phyloP scores from a whole-genome alignment of 139 green algal species.

The Microglena sp. region DNA sequence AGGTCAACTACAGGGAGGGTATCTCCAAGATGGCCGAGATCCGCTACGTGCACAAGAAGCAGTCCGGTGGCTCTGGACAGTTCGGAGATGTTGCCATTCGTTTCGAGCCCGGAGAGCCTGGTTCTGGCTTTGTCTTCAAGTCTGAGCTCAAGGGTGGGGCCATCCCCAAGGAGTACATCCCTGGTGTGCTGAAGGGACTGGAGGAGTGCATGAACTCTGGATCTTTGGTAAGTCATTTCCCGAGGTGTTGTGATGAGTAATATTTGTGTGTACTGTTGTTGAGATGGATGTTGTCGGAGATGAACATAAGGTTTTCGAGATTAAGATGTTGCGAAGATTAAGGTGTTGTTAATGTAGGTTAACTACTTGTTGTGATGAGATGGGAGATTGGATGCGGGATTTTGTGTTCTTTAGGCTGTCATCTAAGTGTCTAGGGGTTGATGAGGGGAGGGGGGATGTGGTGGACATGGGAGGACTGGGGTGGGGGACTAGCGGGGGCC shows the following conservation, averaged over 20 bases:
- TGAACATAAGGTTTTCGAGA: no score
- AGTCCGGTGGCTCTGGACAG: conserved; percentile 90
- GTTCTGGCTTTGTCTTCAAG: conserved; percentile 88
- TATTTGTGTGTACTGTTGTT: no score
- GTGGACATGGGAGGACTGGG: no score
- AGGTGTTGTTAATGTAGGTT: no score
- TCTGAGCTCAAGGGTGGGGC: conserved; percentile 94
- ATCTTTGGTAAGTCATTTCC: conserved; percentile 67
- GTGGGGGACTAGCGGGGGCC: no score
- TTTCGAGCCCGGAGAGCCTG: conserved; percentile 93
- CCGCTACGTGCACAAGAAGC: conserved; percentile 99
- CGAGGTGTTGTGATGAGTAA: neutral
- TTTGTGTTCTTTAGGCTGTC: no score
- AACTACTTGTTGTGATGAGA: no score
- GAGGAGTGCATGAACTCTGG: conserved; percentile 89
- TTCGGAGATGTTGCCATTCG: conserved; percentile 92
- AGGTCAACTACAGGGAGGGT: conserved; percentile 98
- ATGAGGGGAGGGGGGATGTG: no score
- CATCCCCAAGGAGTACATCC: conserved; percentile 98
- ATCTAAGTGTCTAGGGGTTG: no score
- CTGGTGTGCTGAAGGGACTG: conserved; percentile 81
- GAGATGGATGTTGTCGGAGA: no score
- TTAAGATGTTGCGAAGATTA: no score
- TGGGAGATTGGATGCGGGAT: no score
- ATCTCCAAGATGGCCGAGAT: conserved; percentile 58